Conservation (phyloP, 257 asterid genomes). For the Nicotiana undulata region DNA sequence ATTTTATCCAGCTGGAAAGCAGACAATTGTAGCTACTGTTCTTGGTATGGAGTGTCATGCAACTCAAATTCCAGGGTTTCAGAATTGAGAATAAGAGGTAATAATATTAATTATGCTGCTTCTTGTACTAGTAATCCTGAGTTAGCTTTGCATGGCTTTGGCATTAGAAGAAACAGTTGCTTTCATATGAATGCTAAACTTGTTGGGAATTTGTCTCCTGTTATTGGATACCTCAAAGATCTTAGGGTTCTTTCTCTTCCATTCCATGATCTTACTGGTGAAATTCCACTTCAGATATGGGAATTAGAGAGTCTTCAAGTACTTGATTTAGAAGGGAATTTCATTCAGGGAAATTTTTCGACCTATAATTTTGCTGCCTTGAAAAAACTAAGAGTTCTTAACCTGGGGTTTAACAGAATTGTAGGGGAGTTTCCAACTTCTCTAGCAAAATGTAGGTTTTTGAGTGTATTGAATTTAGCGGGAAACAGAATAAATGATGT, state of each 20-base stretch:
- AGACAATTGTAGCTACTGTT: slow-evolving; percentile 44
- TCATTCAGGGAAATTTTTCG: slow-evolving; percentile 38
- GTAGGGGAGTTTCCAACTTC: slow-evolving; percentile 54
- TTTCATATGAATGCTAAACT: slow-evolving; percentile 22
- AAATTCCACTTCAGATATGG: slow-evolving; percentile 63
- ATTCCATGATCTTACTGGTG: slow-evolving; percentile 70
- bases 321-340: slow-evolving; percentile 86
- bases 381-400: slow-evolving; percentile 58
- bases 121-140: slow-evolving; percentile 60
- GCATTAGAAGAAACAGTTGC: slow-evolving; percentile 56
- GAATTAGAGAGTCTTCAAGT: slow-evolving; percentile 75
- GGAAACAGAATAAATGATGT: slow-evolving; percentile 70
- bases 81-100: slow-evolving; percentile 62
- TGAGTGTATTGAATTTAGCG: slow-evolving; percentile 65
- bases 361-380: slow-evolving; percentile 45
- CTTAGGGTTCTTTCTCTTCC: slow-evolving; percentile 67
- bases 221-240: slow-evolving; percentile 45
- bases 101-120: slow-evolving; percentile 36
- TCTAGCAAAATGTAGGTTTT: slow-evolving; percentile 33
- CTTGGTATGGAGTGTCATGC: slow-evolving; percentile 73
- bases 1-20: slow-evolving; percentile 55
- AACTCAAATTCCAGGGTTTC: slow-evolving; percentile 57
- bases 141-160: slow-evolving; percentile 70
- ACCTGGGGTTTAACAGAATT: slow-evolving; percentile 62
- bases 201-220: slow-evolving; percentile 45